A percentile compares a stretch with the other conserved stretches of the same genome.
Conservation (phyloP, 1,284 basidiomycete species). For the Ustilago crameri region DNA sequence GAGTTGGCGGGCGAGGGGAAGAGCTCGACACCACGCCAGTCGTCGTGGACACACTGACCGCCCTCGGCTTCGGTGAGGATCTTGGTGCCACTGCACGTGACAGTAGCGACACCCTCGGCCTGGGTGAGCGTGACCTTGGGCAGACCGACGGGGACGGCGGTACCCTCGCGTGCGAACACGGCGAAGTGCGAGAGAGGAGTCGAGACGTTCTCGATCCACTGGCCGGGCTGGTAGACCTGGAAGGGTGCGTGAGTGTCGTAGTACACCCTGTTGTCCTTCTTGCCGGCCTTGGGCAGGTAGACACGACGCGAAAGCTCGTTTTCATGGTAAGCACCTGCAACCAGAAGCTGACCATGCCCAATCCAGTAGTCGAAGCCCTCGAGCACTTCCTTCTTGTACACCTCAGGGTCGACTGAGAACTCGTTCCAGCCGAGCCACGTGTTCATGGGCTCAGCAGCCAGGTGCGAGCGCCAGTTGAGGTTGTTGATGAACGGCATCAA, state of each 20-base stretch:
- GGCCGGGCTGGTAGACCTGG: constrained; percentile 20
- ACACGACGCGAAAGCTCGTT: constrained; percentile 66
- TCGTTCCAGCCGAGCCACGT: constrained; percentile 69
- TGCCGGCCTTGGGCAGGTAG: constrained; percentile 69
- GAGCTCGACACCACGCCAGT: constrained; percentile 69
- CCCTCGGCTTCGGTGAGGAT: constrained; percentile 66
- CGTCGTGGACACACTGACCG: constrained; percentile 69
- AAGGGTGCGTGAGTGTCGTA: constrained; percentile 44
- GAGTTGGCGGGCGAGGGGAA: constrained; percentile 65
- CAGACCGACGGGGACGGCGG: constrained; percentile 70
- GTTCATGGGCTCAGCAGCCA: constrained; percentile 68
- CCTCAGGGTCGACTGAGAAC: constrained; percentile 68
- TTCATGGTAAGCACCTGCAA: constrained; percentile 68
- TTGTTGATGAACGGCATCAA: constrained; percentile 67
- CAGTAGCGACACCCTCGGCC: constrained; percentile 60
- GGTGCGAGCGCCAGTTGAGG: constrained; percentile 70
- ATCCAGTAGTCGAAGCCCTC: constrained; percentile 71
- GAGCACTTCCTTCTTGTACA: constrained; percentile 67
- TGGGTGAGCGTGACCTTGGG: constrained; percentile 67
- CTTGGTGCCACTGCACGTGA: constrained; percentile 69
- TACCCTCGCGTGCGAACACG: constrained; percentile 69
- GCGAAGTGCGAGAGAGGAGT: constrained; percentile 70
- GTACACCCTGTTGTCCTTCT: constrained; percentile 32
- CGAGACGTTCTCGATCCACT: constrained; percentile 62
- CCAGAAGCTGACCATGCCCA: constrained; percentile 69